Evolutionary conservation across 768 basidiomycete species (phyloP).

Genomic region (Trametes coccinea): DNA sequence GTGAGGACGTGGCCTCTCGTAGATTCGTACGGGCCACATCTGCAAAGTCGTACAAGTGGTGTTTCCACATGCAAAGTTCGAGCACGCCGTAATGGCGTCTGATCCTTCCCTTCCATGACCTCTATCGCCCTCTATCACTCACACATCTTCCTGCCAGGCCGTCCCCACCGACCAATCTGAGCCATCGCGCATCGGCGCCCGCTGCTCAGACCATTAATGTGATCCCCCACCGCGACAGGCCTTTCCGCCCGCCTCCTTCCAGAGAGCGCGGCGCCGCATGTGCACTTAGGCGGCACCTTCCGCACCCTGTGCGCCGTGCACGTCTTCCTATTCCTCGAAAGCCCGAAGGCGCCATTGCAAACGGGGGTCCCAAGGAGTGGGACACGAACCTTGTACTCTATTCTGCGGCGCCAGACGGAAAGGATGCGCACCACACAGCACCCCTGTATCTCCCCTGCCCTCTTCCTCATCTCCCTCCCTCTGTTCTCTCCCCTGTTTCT

Average conservation of each 20-base stretch:
- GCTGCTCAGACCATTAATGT: background rate
- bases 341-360: background rate
- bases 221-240: background rate
- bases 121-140: slow-evolving; percentile 1
- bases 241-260: background rate
- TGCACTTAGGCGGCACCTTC: background rate
- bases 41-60: background rate
- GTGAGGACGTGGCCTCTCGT: no score
- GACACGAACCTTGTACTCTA: slow-evolving; percentile 19
- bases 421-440: background rate
- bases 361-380: slow-evolving; percentile 2
- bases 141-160: background rate
- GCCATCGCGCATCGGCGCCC: slow-evolving; percentile 6
- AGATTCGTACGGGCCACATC: background rate
- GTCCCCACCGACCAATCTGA: background rate
- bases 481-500: background rate
- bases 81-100: slow-evolving; percentile 17
- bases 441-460: background rate
- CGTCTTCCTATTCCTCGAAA: background rate
- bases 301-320: background rate
- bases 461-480: background rate
- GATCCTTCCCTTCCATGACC: slow-evolving; percentile 1
- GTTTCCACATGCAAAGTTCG: background rate
- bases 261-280: background rate
- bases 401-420: slow-evolving; percentile 5